Evolutionary conservation across 2,329 filamentous ascomycete species (phyloP).

Genomic region (Rosellinia necatrix): DNA sequence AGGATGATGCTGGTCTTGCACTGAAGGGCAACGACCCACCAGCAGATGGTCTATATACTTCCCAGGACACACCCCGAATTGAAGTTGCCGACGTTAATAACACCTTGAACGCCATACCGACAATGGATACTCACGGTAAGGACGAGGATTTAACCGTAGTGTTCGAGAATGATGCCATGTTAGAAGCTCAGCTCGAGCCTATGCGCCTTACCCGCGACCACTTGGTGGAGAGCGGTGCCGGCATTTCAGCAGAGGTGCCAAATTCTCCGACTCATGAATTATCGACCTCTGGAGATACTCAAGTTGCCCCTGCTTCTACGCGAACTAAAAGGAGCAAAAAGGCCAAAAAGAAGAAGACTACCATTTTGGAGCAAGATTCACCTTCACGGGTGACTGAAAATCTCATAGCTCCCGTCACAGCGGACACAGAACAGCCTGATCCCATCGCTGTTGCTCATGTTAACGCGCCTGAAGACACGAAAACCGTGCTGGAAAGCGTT

Average conservation of each 20-base stretch:
- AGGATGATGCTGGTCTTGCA: background rate
- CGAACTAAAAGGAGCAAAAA: conserved; percentile 39
- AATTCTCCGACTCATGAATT: background rate
- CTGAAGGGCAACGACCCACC: background rate
- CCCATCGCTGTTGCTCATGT: background rate
- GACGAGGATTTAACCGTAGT: conserved; percentile 36
- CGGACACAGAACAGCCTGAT: background rate
- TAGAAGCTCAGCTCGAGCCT: conserved; percentile 18
- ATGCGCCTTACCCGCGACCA: background rate
- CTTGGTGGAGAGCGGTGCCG: background rate
- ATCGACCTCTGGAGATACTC: conserved; percentile 6
- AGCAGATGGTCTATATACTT: background rate
- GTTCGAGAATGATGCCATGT: conserved; percentile 6
- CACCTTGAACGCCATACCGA: conserved; percentile 32
- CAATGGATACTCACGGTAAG: too few species aligned
- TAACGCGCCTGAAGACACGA: background rate
- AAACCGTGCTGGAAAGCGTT: background rate
- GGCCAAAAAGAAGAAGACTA: conserved; percentile 43
- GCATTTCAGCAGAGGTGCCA: background rate
- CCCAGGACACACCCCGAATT: background rate
- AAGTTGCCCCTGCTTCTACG: conserved; percentile 4
- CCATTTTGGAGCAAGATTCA: conserved; percentile 1
- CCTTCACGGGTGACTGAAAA: background rate
- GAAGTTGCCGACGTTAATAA: conserved; percentile 17
- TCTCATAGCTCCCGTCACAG: background rate